These are phyloP conservation scores for Clohesyomyces aquaticus DNA, from an alignment of 495 filamentous ascomycete genomes.

Conservation along the genomic window DNA sequence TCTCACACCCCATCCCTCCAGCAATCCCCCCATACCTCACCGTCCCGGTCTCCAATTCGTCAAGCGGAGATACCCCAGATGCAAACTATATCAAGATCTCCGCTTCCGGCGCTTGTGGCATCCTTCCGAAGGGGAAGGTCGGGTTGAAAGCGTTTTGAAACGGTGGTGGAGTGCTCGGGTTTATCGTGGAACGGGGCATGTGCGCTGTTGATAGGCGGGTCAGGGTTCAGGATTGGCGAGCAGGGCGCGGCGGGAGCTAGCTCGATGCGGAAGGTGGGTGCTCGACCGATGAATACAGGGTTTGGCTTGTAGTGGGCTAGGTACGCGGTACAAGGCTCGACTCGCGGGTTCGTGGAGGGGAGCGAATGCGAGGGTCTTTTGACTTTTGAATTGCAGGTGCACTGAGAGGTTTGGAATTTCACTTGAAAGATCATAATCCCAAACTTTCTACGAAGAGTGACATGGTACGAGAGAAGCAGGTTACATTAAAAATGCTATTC, in stretches of 20 bases:
- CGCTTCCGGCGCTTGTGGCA: neutral
- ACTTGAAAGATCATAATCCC: too few relatives aligned
- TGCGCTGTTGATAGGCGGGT: slow-evolving; percentile 7
- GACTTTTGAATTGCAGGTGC: too few relatives aligned
- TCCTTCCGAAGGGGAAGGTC: slow-evolving; percentile 9
- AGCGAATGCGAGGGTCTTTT: too few relatives aligned
- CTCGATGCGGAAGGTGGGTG: slow-evolving; percentile 1
- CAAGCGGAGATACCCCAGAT: neutral
- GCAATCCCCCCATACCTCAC: neutral
- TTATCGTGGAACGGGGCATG: neutral
- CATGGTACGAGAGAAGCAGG: too few relatives aligned
- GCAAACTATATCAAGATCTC: neutral
- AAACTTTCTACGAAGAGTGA: too few relatives aligned
- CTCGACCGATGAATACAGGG: neutral
- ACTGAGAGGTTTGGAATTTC: too few relatives aligned
- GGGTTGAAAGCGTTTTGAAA: neutral
- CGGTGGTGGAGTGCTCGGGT: neutral
- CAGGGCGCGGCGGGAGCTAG: slow-evolving; percentile 5
- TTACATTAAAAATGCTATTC: too few relatives aligned
- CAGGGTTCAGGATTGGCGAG: slow-evolving; percentile 8
- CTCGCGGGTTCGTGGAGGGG: too few relatives aligned
- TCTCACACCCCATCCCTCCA: neutral
- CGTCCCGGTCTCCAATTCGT: neutral
- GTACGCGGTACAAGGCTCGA: too few relatives aligned
- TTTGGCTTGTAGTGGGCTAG: neutral